These are phyloP conservation scores for Farysia itapuensis DNA, from an alignment of 1,284 basidiomycete genomes.

Conservation along the genomic window DNA sequence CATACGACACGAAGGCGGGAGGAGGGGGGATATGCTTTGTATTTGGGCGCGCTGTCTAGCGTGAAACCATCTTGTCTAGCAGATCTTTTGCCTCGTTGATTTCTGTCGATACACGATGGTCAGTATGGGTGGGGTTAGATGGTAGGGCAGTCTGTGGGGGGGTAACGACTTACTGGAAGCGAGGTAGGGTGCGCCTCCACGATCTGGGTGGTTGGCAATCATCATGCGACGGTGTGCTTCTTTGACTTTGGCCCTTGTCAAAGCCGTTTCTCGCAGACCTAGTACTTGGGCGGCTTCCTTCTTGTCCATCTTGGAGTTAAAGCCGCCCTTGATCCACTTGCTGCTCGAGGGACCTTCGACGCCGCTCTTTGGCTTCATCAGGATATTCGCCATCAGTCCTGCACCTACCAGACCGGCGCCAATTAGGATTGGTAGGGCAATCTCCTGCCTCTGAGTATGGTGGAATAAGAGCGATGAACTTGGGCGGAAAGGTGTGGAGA, in stretches of 20 bases:
- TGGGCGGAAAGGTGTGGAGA: conserved; percentile 37
- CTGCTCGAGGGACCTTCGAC: conserved; percentile 65
- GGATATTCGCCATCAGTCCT: conserved; percentile 45
- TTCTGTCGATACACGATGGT: conserved; percentile 20
- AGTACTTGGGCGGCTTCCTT: conserved; percentile 88
- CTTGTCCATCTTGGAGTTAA: conserved; percentile 92
- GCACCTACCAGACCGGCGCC: conserved; percentile 49
- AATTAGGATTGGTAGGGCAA: conserved; percentile 48
- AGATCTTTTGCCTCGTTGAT: conserved; percentile 60
- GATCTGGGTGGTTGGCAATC: conserved; percentile 82
- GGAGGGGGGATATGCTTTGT: no score
- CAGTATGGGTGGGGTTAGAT: neutral
- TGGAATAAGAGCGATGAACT: conserved; percentile 25
- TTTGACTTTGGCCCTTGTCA: conserved; percentile 56
- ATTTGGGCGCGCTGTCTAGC: no score
- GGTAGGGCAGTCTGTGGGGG: neutral
- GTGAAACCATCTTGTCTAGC: conserved; percentile 48
- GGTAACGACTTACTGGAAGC: conserved; percentile 70
- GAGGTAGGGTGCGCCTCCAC: conserved; percentile 90
- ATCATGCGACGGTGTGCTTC: conserved; percentile 60
- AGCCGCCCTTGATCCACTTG: conserved; percentile 89
- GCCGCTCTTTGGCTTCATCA: conserved; percentile 59
- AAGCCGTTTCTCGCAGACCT: conserved; percentile 66
- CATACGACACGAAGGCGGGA: no score
- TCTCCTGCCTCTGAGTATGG: conserved; percentile 25